These are phyloP conservation scores for Sclerotinia glacialis DNA, from an alignment of 2,329 filamentous ascomycete genomes.

Conservation along the genomic window DNA sequence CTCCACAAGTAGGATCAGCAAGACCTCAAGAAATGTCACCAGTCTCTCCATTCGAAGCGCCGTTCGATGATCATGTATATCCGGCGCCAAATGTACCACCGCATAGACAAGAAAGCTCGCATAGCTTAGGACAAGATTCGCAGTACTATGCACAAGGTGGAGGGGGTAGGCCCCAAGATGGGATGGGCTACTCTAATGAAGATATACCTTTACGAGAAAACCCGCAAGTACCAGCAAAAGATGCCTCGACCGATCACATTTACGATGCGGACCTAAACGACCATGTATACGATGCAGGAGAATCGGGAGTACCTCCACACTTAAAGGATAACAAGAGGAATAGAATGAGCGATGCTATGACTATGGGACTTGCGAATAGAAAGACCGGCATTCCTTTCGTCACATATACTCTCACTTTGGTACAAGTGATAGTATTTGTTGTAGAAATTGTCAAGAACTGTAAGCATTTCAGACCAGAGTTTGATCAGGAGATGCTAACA, in stretches of 20 bases:
- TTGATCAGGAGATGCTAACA: slow-evolving; percentile 22
- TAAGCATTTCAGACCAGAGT: slow-evolving; percentile 45
- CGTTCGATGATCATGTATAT: slow-evolving; percentile 67
- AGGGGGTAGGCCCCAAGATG: slow-evolving; percentile 42
- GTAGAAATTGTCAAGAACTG: slow-evolving; percentile 82
- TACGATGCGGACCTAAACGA: slow-evolving; percentile 46
- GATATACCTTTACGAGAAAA: slow-evolving; percentile 58
- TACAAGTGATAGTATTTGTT: slow-evolving; percentile 84
- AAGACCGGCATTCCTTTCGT: slow-evolving; percentile 64
- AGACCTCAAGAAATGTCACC: slow-evolving; percentile 26
- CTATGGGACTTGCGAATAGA: slow-evolving; percentile 46
- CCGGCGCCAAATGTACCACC: slow-evolving; percentile 43
- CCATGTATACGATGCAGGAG: slow-evolving; percentile 60
- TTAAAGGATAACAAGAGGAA: slow-evolving; percentile 40
- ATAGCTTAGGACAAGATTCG: slow-evolving; percentile 51
- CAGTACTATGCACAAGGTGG: slow-evolving; percentile 53
- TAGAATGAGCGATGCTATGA: slow-evolving; percentile 53
- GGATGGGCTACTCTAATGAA: slow-evolving; percentile 44
- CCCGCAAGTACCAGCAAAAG: slow-evolving; percentile 37
- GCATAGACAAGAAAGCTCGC: slow-evolving; percentile 36
- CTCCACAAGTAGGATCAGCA: slow-evolving; percentile 24
- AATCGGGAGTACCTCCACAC: slow-evolving; percentile 32
- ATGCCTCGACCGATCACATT: slow-evolving; percentile 12
- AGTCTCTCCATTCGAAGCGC: slow-evolving; percentile 60
- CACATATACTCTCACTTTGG: slow-evolving; percentile 72